Base-by-base conservation (phyloP, 2,329 filamentous ascomycete genomes). In the Ceratocystis colombiana region DNA sequence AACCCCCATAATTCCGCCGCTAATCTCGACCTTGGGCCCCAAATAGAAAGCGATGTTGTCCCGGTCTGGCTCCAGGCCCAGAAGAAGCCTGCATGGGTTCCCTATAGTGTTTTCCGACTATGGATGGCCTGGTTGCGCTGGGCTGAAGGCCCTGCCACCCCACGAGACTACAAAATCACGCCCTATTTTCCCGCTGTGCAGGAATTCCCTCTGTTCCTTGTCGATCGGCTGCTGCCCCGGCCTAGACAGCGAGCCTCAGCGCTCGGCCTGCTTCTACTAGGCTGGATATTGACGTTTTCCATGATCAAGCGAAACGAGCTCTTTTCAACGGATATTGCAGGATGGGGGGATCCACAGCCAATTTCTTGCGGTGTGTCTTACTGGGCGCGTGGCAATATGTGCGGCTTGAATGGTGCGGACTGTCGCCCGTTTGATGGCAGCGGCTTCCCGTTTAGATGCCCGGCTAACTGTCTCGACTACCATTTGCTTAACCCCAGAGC, bases 381-480 rank as follows among this genome's bases (percentile, higher is more conserved):
- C 72, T 94, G 89, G 88, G 80, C 78, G 7, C 73, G 84, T 46
- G 86, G 84, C 44, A 92, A 91, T 72, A 77, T 77, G 12, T 94
- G 89, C 73, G 89, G 88, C 0, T 72, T 93, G 15, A 85, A 93
- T 70, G 89, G 89, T 5, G 84, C 85, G 68, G 78, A 84, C 64
- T 94, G 89, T 72, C 83, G 88, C 7, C 89, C 89, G 0, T 94
- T 94, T 72, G 82, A 81, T 67, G 86, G 85, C 69, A 82, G 78
- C 66, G 84, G 84, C 0, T 85, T 90, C 70, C 80, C 88, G 0
- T 94, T 94, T 72, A 80, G 86, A 65, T 94, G 89, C 71, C 84
- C 88, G 1, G 88, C 85, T 17, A 86, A 85, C 71, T 94, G 89
- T 73, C 81, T 81, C 57, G 82, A 81, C 71, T 82, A 83, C 66